Base-by-base conservation (phyloP, 495 filamentous ascomycete species). In the Astrothelium macrocarpum region DNA sequence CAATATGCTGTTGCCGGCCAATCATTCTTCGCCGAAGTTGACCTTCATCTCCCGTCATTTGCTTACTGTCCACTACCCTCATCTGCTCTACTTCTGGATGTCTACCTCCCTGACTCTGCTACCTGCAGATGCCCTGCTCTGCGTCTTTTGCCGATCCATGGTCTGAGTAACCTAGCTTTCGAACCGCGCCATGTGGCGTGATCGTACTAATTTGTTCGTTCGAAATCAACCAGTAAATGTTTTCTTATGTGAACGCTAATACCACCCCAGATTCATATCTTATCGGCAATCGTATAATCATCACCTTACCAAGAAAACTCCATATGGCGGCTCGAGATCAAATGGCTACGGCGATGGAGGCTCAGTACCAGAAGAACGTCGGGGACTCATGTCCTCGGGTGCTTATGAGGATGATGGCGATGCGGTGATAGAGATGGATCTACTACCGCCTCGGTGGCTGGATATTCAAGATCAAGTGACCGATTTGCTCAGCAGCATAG, bases 271-370 rank as follows among this genome's bases (percentile, higher is more conserved):
- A 72, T 98, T 92, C 76, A 95, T 98, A 73, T 97, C 94, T 71
- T 98, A 97, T 80, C 91, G 94, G 64, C 94, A 97, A 78, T 97
- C 93, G 65, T 97, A 97, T 75, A 84, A 91, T 67, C 94, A 97
- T 77, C 91, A 96, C 72, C 94, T 93, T 58, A 81, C 89, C 59
- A 91, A 95, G 78, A 90, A 89, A 75, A 82, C 86, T 62, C 85
- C 84, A 60, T 89, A 88, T 77, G 78, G 80, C 62, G 79, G 81
- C 29, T 74, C 84, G 39, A 73, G 76, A 46, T 79, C 81, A 72
- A 90, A 91, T 83, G 88, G 87, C 78, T 90, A 90, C 78, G 81
- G 85, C 71, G 86, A 80, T 74, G 70, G 74, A 66, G 75, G 72
- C 67, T 81, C 80, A 62, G 81, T 88, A 29, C 79, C 82, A 25